Base-by-base conservation (phyloP, 108 stramenopile genomes). In the Mayamaea pseudoterrestris region DNA sequence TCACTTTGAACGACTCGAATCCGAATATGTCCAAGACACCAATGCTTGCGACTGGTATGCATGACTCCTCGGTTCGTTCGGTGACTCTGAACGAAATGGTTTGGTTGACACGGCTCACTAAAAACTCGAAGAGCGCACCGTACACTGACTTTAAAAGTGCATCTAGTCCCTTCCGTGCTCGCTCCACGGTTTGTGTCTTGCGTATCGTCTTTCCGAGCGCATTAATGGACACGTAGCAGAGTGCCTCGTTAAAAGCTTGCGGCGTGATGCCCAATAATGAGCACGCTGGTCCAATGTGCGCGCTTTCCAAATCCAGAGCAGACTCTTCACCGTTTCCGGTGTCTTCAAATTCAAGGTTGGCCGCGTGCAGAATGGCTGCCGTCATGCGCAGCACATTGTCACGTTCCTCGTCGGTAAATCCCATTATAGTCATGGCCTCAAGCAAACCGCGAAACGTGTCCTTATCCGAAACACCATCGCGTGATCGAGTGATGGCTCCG, bases 131-230 rank as follows among this genome's bases (percentile, higher is more conserved):
- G 1, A 96, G 57, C 0, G 82, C 65, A 14, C 76, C 78, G 63
- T 96, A 97, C 0, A 92, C 55, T 7, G 86, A 80, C 72, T 97
- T 98, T 55, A 91, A 82, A 1, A 97, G 69, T 12, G 95, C 98
- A 45, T 97, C 90, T 8, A 87, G 57, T 9, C 76, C 77, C 49
- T 79, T 78, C 27, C 28, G 50, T 22, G 75, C 73, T 49, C 84
- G 69, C 17, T 41, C 43, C 6, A 73, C 51, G 18, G 62, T 60
- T 24, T 93, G 65, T 18, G 66, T 61, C 47, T 90, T 90, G 36
- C 62, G 52, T n/a, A 93, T 69, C 8, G 57, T 42, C 40, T 90
- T 78, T 39, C 63, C 78, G 9, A 68, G 47, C 13, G 93, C 93
- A 47, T 66, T 68, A 45, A 92, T 76, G 18, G 66, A 53, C 50